Base-by-base conservation (phyloP, 2,329 filamentous ascomycete genomes). In the Purpureocillium lavendulum region DNA sequence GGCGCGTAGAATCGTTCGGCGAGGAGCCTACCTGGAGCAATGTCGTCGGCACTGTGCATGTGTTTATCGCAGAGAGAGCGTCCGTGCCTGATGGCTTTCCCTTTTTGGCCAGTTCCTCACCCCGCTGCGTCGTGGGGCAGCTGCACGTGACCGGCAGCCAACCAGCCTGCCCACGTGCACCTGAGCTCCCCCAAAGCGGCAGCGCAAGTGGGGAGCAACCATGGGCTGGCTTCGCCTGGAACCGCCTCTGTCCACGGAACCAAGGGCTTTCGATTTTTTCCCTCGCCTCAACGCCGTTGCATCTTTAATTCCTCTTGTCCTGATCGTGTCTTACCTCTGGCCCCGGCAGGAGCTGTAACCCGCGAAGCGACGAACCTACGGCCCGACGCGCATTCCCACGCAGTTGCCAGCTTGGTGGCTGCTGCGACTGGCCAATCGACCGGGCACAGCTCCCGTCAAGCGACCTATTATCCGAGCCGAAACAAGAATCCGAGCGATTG, bases 111-210 rank as follows among this genome's bases (percentile, higher is more conserved):
- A 40, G 41, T 36, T 6, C 21, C 38, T 36, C 36, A 30, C 16
- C 33, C 32, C 36, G 37, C 29, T 36, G 40, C 40, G 43, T 43
- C 44, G 48, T 46, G 49, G 48, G 45, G 49, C 44, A 35, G 37
- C 10, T 17, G 24, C 56, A 58, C 55, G 54, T 59, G 55, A 57
- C 42, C 28, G 3, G 11, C 30, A 36, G 34, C 51, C 50, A 57
- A 58, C 55, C 51, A 60, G 47, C 48, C 40, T 38, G 44, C 44
- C 51, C 57, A 60, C 59, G 58, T 61, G 58, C 54, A 36, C 41
- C 36, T 17, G 37, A 37, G 35, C 40, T 42, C 30, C 15, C 40
- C 40, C 26, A 36, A 36, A 11, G 30, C 40, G 26, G 43, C 29
- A 14, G 18, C 37, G 16, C 17, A 21, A 26, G n/a, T 36, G 32